Evolutionary conservation across 2,329 filamentous ascomycete genomes (phyloP).

Genomic region (Fusarium burgessii): DNA sequence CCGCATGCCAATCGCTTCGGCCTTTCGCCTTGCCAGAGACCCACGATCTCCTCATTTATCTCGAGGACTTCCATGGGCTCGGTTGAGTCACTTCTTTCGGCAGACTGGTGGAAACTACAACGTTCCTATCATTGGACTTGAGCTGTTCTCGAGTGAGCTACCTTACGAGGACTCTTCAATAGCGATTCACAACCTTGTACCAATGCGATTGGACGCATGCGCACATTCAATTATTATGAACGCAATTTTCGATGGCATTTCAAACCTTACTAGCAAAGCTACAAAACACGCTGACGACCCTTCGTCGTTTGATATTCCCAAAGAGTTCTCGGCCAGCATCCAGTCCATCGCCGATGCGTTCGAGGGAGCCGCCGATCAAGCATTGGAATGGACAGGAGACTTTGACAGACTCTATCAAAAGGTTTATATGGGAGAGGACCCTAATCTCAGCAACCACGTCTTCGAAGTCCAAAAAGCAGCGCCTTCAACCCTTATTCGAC

Average conservation of each 20-base stretch:
- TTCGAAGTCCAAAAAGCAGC: not conserved
- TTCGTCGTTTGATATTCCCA: not conserved
- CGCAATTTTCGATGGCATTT: not conserved
- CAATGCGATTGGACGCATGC: not conserved
- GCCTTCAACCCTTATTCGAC: not conserved
- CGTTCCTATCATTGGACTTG: not conserved
- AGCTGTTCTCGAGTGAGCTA: not conserved
- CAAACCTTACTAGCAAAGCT: not conserved
- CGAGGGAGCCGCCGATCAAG: not conserved
- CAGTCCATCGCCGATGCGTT: not conserved
- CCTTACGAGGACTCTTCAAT: not conserved
- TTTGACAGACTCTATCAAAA: not conserved
- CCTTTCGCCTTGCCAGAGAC: not conserved
- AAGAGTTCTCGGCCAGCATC: not conserved
- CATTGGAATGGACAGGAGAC: not conserved
- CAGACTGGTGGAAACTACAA: not conserved
- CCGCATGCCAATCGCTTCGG: not conserved
- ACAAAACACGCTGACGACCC: not conserved
- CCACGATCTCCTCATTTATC: not conserved
- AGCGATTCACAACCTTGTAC: not conserved
- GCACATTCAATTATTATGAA: not conserved
- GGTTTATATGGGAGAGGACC: not conserved
- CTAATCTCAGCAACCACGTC: not conserved
- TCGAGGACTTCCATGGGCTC: not conserved
- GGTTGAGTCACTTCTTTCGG: not conserved